Percentiles rank a stretch among this genome's conserved stretches.
Conservation (phyloP, 495 filamentous ascomycete species). For the Glarea lozoyensis region DNA sequence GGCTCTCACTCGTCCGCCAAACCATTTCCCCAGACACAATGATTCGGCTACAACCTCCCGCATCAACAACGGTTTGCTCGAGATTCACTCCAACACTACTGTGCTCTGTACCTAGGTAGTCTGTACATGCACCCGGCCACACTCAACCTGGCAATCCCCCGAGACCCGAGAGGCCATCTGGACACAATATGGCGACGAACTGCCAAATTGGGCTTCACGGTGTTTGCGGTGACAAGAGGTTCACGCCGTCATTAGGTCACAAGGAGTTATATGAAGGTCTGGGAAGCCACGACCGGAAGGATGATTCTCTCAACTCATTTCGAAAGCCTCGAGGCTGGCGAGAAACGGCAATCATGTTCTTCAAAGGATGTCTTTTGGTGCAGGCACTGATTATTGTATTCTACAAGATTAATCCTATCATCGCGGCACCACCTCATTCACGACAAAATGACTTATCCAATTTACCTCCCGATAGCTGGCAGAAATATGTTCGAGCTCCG, state of each 20-base stretch:
- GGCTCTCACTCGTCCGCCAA: neutral
- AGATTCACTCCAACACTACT: neutral
- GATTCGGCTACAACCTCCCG: neutral
- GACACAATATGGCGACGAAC: neutral
- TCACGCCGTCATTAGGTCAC: neutral
- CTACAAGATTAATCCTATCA: neutral
- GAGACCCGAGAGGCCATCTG: neutral
- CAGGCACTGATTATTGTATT: neutral
- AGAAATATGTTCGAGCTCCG: constrained; percentile 20
- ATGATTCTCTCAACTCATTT: neutral
- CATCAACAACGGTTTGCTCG: neutral
- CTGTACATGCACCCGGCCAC: neutral
- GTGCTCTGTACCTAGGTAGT: neutral
- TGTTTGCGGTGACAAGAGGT: neutral
- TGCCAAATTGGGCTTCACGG: neutral
- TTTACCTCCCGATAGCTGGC: constrained; percentile 14
- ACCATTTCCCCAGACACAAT: neutral
- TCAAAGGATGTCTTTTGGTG: neutral
- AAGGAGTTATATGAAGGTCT: neutral
- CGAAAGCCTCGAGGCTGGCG: neutral
- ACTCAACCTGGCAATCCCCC: neutral
- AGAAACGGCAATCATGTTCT: neutral
- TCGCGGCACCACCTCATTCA: neutral
- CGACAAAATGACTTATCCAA: constrained; percentile 4
- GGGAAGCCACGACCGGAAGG: neutral